Percentiles rank a stretch among this genome's conserved stretches.
Conservation (phyloP, 23 red algal species). For the Agarophyton chilense region DNA sequence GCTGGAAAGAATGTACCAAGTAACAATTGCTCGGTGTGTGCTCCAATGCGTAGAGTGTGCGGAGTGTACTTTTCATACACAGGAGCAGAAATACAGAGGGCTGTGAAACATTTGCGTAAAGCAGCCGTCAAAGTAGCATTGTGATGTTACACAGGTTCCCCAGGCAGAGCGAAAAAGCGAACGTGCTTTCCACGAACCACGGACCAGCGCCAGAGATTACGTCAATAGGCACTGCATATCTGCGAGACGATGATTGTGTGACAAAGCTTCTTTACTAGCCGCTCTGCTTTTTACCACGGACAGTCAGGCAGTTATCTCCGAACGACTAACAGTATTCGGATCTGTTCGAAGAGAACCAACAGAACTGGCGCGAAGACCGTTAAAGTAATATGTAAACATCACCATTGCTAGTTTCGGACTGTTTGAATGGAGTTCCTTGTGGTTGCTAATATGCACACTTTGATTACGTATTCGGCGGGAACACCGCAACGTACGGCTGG, state of each 20-base stretch:
- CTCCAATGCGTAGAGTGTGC: slow-evolving; percentile 25
- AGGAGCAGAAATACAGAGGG: background rate
- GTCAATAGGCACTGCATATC: no score
- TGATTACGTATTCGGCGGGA: background rate
- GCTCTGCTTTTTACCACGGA: no score
- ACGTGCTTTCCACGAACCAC: background rate
- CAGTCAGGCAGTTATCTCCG: no score
- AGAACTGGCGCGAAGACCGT: slow-evolving; percentile 29
- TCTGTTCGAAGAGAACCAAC: no score
- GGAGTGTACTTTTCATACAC: slow-evolving; percentile 7
- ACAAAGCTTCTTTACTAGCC: no score
- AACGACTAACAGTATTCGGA: no score
- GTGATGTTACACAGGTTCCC: background rate
- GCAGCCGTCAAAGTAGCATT: background rate
- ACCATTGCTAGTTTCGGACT: background rate
- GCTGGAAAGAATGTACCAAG: slow-evolving; percentile 11
- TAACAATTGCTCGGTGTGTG: slow-evolving; percentile 33
- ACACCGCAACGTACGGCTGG: background rate
- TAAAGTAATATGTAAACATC: background rate
- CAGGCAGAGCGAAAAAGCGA: slow-evolving; percentile 2
- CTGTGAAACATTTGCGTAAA: background rate
- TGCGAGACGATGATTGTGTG: no score
- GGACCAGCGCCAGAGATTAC: background rate
- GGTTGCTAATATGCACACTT: background rate
- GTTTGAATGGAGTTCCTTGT: background rate